These are phyloP conservation scores for Penicillium pancosmium DNA, from an alignment of 495 filamentous ascomycete species.

Conservation along the genomic window DNA sequence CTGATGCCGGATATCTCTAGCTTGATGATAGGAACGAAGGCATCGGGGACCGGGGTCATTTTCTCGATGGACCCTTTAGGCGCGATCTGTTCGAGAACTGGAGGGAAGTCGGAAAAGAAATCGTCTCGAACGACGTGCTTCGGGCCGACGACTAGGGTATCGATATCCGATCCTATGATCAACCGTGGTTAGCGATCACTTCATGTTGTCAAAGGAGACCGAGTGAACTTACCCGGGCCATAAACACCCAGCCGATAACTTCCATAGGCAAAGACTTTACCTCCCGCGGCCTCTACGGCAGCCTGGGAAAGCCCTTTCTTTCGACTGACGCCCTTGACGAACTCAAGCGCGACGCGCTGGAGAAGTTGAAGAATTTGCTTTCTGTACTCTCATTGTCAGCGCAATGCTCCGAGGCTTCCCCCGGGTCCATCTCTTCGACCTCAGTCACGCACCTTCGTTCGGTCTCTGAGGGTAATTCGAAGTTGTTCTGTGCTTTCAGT, in stretches of 20 bases:
- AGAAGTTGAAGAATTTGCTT: slow-evolving; percentile 66
- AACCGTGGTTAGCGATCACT: slow-evolving; percentile 11
- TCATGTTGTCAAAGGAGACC: background rate
- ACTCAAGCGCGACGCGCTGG: slow-evolving; percentile 78
- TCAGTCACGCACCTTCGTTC: slow-evolving; percentile 62
- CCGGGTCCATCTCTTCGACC: background rate
- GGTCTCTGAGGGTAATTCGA: slow-evolving; percentile 79
- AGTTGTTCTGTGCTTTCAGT: slow-evolving; percentile 82
- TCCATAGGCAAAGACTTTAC: slow-evolving; percentile 91
- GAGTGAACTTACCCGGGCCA: slow-evolving; percentile 66
- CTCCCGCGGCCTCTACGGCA: slow-evolving; percentile 77
- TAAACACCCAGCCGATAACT: slow-evolving; percentile 94
- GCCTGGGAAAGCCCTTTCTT: slow-evolving; percentile 75
- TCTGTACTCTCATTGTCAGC: slow-evolving; percentile 26
- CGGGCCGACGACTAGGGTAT: slow-evolving; percentile 89
- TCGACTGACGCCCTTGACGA: slow-evolving; percentile 76
- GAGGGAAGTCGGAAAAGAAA: slow-evolving; percentile 87
- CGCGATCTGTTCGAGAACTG: slow-evolving; percentile 71
- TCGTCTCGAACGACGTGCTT: slow-evolving; percentile 84
- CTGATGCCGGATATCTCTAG: slow-evolving; percentile 86
- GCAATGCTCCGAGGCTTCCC: slow-evolving; percentile 10
- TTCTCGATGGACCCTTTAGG: slow-evolving; percentile 77
- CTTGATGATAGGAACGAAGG: slow-evolving; percentile 95
- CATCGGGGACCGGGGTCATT: slow-evolving; percentile 83
- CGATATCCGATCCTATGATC: slow-evolving; percentile 83